Evolutionary conservation across 441 rosid species (phyloP), one percentile per base, ranked within the genome.

Genomic region (Omphalea diandra): DNA sequence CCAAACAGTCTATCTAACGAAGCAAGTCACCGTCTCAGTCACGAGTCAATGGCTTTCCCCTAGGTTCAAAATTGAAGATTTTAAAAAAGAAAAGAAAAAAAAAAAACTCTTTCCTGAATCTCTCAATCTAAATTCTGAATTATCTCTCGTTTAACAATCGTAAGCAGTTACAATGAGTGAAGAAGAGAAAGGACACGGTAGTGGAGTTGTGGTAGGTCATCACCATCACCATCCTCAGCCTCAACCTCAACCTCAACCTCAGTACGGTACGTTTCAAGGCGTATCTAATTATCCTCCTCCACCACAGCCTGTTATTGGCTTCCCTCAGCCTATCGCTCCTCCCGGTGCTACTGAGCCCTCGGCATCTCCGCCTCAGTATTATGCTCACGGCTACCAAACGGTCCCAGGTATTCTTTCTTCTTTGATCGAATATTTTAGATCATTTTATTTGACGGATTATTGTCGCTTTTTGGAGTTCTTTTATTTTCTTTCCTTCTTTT

Each of bases 181-280:
- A 61, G 88, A 81, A 60, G 88, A 86, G 1, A 83, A 70, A 69
- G 41, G 31, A 43, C 40, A 11, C 3, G 81, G 72, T 82, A 77
- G 68, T 65, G 87, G 75, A 0, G 76, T 73, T 0, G 78, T 76
- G 1, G 73, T 69, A 0, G 85, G 58, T 66, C 84, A 76, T 58
- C 81, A 74, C 53, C 85, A 77, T 61, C 81, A 78, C 71, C 85
- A 40, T 0, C 71, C 38, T 2, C 73, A 57, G 10, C 73, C 26
- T 5, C 65, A 49, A 9, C 73, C 46, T 2, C 38, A 69, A 1
- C 55, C 56, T 0, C 58, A 71, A 5, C 79, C 56, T 1, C 86
- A 88, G 20, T 91, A 91, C 76, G 98, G 97, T 12, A 91, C 97
- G 6, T 94, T 91, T 81, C 97, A 94, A 81, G 98, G 98, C 56